phyloP scores from a whole-genome alignment of 139 green algal genomes.

The Zygnema circumcarinatum region DNA sequence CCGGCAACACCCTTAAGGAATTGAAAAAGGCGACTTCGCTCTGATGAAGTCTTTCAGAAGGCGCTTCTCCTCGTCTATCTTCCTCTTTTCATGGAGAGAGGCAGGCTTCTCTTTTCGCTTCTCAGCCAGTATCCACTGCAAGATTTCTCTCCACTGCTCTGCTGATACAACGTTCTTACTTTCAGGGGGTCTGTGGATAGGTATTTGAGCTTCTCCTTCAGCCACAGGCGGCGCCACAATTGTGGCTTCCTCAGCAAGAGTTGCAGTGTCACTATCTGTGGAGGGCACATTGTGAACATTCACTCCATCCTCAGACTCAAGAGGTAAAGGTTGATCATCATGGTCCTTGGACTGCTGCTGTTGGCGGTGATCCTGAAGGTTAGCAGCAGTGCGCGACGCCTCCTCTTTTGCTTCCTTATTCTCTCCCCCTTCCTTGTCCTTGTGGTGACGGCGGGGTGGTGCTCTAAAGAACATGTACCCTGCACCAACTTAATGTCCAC shows the following conservation, averaged over 20 bases:
- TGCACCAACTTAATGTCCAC: neutral
- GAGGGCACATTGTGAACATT: too few relatives aligned
- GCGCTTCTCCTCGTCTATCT: slow-evolving; percentile 20
- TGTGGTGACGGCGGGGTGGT: neutral
- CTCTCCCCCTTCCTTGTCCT: neutral
- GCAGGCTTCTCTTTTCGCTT: slow-evolving; percentile 9
- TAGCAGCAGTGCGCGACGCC: too few relatives aligned
- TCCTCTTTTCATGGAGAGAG: neutral
- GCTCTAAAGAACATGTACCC: neutral
- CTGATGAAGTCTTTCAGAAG: slow-evolving; percentile 10
- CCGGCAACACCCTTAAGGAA: too few relatives aligned
- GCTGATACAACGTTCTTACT: neutral
- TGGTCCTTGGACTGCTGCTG: too few relatives aligned
- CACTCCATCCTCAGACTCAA: too few relatives aligned
- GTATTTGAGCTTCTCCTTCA: too few relatives aligned
- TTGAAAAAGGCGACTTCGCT: neutral
- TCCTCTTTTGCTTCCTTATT: neutral
- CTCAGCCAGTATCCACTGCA: slow-evolving; percentile 8
- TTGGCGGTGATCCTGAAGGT: too few relatives aligned
- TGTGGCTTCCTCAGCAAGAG: too few relatives aligned
- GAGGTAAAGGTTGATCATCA: too few relatives aligned
- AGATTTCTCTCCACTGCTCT: neutral
- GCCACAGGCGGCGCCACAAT: too few relatives aligned
- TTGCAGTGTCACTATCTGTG: too few relatives aligned
- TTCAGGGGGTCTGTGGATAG: too few relatives aligned